Base-by-base conservation (phyloP, 768 basidiomycete species). In the Rhodotorula kratochvilovae region DNA sequence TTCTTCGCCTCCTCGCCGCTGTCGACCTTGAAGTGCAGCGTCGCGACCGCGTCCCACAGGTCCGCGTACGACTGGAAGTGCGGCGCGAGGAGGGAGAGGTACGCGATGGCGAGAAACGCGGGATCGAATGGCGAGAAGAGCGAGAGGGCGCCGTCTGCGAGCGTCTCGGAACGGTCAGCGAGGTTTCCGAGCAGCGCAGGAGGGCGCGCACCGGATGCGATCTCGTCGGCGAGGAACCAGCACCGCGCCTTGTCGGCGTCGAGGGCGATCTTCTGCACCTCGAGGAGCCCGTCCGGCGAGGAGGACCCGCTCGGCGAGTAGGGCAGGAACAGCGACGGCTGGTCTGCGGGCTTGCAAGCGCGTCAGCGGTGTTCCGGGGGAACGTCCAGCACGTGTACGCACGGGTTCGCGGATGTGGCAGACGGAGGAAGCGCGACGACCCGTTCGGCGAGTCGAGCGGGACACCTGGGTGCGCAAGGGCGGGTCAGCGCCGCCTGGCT, bases 151-250 rank as follows among this genome's bases (percentile, higher is more conserved):
- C 73, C 73, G 54, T 74, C 73, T 71, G 61, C 16, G 8, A 1
- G 23, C 23, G 46, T 3, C 35, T 23, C 31, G 50, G 59, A 33
- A 19, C 3, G 36, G 27, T 16, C 13, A 25, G 46, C 33, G 25
- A 33, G n/a, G 29, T 1, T 1, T 10, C 33, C 10, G 27, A 8
- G 17, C 7, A 43, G 11, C n/a, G 17, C 16, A 4, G 7, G 13
- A 31, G 45, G 57, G 12, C 29, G 48, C 68, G 33, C 19, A 70
- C 72, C 72, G 8, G 68, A 70, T 0, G 45, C 42, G 46, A 67
- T 42, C 23, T 69, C 72, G 23, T 73, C 16, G n/a, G 63, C 61
- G 57, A 73, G 45, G 68, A 73, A 73, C 68, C 68, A 73, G 46
- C 65, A 66, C 5, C 72, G 39, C 29, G 53, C 29, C 57, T 73